Evolutionary conservation across 306 rosid species (phyloP).

Genomic region (Prunus mume): DNA sequence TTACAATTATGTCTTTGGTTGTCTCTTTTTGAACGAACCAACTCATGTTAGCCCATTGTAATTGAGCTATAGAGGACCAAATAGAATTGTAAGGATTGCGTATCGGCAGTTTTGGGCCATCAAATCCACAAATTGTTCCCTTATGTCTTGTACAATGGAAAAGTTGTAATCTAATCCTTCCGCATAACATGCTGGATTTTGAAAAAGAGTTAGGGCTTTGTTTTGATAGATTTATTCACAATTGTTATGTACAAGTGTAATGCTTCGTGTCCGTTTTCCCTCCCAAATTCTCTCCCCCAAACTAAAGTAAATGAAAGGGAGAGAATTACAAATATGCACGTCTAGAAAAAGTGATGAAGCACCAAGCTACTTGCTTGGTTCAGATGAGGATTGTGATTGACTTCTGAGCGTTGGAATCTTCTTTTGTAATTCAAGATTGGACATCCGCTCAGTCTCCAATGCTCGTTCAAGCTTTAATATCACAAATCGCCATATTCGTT

Average conservation of each 20-base stretch:
- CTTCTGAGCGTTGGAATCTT: slow-evolving; percentile 37
- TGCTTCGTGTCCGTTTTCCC: neutral
- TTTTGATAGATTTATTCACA: neutral
- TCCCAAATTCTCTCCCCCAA: neutral
- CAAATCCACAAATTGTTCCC: neutral
- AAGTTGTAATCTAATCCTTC: neutral
- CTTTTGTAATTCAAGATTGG: slow-evolving; percentile 59
- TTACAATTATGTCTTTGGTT: slow-evolving; percentile 68
- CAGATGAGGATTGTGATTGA: slow-evolving; percentile 30
- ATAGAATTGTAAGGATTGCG: too few species aligned
- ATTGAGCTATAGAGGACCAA: neutral
- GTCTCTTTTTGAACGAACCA: slow-evolving; percentile 76
- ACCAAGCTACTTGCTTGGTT: slow-evolving; percentile 28
- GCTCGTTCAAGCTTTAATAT: slow-evolving; percentile 56
- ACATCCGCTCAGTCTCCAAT: slow-evolving; percentile 42
- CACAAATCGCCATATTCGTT: neutral
- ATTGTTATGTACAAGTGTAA: neutral
- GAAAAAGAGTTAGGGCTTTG: neutral
- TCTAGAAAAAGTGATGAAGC: neutral
- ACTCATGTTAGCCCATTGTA: slow-evolving; percentile 64
- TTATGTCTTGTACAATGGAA: neutral
- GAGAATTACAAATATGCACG: neutral
- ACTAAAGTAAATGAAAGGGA: neutral
- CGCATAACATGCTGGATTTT: neutral
- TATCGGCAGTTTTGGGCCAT: neutral